Base-by-base conservation (phyloP, 306 rosid genomes). In the Cyamopsis tetragonoloba region DNA sequence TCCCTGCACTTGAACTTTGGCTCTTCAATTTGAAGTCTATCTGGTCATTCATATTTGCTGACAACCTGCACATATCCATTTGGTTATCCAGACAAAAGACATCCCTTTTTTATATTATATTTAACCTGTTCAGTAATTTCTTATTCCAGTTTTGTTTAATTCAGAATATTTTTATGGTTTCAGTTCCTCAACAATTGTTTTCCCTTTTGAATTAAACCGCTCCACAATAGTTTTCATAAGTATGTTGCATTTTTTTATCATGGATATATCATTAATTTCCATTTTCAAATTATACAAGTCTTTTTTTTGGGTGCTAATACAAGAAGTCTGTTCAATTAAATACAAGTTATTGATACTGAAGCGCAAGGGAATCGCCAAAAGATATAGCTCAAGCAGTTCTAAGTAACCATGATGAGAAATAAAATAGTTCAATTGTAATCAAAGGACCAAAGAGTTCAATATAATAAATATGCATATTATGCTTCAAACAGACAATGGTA, bases 21-120 rank as follows among this genome's bases (percentile, higher is more conserved):
- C 79, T 80, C 95, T 85, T 87, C 83, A 66, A 81, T 82, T 83
- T 80, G 91, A 76, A 80, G 85, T 86, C 88, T 81, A 86, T 81
- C 81, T 85, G 89, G 79, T 83, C 88, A 83, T 80, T 85, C 89
- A 80, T 78, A 79, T 71, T 79, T 77, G 85, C 81, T 75, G 74
- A 76, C 75, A 77, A 87, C 97, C 97, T 90, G 97, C 97, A 90
- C 88, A 87, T 84, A 82, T 77, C 81, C 92, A 84, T 75, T 82
- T 79, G 77, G 95, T 90, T 64, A 90, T 80, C 77, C 75, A 77
- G 85, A 80, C 81, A 79, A 81, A 87, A 84, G 78, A 77, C 71
- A 75, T 81, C 76, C 79, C 62, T 66, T 67, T 68, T 76, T 65
- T 71, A 69, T 70, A 77, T 47, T 31, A 73, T 63, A 62, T 63